phyloP scores from a whole-genome alignment of 177 flowering plant genomes.

The Vitis hybrid region DNA sequence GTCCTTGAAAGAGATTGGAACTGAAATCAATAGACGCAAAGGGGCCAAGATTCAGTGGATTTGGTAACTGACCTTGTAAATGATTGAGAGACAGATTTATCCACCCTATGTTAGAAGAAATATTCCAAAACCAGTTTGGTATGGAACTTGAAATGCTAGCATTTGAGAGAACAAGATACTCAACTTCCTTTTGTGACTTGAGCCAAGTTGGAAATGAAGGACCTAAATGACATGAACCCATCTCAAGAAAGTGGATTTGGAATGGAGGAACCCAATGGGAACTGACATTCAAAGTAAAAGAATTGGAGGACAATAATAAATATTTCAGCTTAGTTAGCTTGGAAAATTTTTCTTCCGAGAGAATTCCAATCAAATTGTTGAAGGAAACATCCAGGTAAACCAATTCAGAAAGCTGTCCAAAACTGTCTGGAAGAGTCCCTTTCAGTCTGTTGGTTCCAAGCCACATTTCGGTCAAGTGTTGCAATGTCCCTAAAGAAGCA shows the following conservation, averaged over 20 bases:
- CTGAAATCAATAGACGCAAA: constrained; percentile 41
- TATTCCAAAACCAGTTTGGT: constrained; percentile 54
- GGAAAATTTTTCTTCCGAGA: constrained; percentile 24
- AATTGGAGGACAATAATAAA: constrained; percentile 21
- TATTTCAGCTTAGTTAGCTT: constrained; percentile 16
- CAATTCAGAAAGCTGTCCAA: constrained; percentile 42
- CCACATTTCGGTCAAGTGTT: constrained; percentile 13
- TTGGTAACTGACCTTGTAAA: constrained; percentile 41
- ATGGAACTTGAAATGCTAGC: constrained; percentile 41
- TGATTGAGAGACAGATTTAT: constrained; percentile 41
- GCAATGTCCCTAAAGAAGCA: constrained; percentile 29
- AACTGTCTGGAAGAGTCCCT: constrained; percentile 31
- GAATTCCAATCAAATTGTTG: constrained; percentile 29
- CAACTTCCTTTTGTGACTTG: constrained; percentile 21
- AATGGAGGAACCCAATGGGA: constrained; percentile 40
- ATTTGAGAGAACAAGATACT: constrained; percentile 32
- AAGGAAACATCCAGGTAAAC: constrained; percentile 26
- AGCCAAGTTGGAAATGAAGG: constrained; percentile 35
- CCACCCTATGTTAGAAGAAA: constrained; percentile 28
- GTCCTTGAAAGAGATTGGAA: constrained; percentile 15
- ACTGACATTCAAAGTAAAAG: constrained; percentile 26
- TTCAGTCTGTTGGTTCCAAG: constrained; percentile 30
- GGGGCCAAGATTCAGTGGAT: constrained; percentile 24
- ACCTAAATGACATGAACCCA: constrained; percentile 33
- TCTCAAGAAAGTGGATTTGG: constrained; percentile 16